Evolutionary conservation across 2,329 filamentous ascomycete species (phyloP).

Genomic region (Rutstroemia sp.): DNA sequence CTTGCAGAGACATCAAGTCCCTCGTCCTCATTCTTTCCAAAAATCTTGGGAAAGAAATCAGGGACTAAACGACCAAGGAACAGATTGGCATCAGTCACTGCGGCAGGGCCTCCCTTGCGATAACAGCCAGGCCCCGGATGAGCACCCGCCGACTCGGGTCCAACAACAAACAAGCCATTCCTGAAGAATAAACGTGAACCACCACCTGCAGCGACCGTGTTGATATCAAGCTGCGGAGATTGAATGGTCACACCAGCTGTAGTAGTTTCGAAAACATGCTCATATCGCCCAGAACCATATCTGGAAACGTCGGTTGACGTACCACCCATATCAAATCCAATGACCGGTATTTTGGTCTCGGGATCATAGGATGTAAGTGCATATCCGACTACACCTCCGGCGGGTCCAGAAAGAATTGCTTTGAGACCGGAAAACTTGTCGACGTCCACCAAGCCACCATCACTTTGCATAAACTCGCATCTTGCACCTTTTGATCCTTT

Average conservation of each 20-base stretch:
- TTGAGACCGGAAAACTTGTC: conserved; percentile 77
- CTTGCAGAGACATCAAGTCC: conserved; percentile 71
- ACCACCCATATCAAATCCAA: conserved; percentile 94
- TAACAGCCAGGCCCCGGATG: conserved; percentile 89
- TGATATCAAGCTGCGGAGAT: conserved; percentile 73
- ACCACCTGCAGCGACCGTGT: conserved; percentile 46
- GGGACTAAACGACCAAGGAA: conserved; percentile 78
- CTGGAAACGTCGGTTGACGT: conserved; percentile 88
- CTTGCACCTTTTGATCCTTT: conserved; percentile 61
- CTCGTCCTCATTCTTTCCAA: conserved; percentile 81
- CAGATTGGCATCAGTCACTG: conserved; percentile 86
- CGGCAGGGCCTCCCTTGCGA: conserved; percentile 77
- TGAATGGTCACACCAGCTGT: conserved; percentile 74
- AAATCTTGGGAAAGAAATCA: conserved; percentile 92
- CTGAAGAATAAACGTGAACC: conserved; percentile 53
- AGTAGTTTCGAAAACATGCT: conserved; percentile 70
- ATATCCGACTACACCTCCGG: conserved; percentile 90
- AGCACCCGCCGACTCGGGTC: conserved; percentile 55
- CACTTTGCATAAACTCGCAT: conserved; percentile 91
- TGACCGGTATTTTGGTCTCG: conserved; percentile 74
- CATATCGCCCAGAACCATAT: conserved; percentile 66
- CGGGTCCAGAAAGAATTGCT: conserved; percentile 81
- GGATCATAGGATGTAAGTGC: conserved; percentile 86
- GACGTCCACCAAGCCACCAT: conserved; percentile 57
- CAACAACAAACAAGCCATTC: conserved; percentile 65